Evolutionary conservation across 202 grass and related monocot species (phyloP).

Genomic region (Carex sylvatica): DNA sequence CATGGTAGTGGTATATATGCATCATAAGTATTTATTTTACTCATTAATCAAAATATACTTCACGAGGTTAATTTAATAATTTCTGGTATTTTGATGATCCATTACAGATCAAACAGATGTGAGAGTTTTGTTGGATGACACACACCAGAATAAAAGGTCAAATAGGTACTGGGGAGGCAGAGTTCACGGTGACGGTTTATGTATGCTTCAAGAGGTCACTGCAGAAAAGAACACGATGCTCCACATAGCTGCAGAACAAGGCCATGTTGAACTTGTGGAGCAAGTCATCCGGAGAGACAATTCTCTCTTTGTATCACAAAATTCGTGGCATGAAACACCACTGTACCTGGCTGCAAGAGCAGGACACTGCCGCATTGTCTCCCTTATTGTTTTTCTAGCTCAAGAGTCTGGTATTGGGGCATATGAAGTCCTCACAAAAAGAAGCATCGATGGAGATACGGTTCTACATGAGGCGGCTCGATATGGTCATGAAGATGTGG

Average conservation of each 20-base stretch:
- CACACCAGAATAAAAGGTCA: not conserved
- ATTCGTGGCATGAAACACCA: slow-evolving; percentile 35
- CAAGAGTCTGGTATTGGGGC: not conserved
- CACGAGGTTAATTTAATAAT: not conserved
- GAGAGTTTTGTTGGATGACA: not conserved
- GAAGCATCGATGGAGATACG: slow-evolving; percentile 23
- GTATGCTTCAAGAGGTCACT: not conserved
- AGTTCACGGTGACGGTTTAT: not conserved
- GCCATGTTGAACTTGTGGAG: not conserved
- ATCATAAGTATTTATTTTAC: no score
- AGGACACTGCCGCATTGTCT: not conserved
- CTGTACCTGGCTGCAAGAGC: slow-evolving; percentile 36
- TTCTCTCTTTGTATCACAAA: slow-evolving; percentile 19
- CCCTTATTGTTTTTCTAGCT: not conserved
- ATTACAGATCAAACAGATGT: not conserved
- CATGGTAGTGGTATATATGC: not conserved
- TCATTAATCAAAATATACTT: no score
- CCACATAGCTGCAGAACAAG: slow-evolving; percentile 32
- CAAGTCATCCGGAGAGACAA: not conserved
- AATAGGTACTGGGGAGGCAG: not conserved
- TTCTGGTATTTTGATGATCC: not conserved
- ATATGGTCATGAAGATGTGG: not conserved
- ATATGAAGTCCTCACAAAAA: not conserved
- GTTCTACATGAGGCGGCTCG: slow-evolving; percentile 30
- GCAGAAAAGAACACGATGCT: slow-evolving; percentile 30